Percentiles rank a stretch among this genome's conserved stretches.
Evolutionary conservation across 441 rosid genomes (phyloP).

Genomic region (Bocquillonia castaneifolia): DNA sequence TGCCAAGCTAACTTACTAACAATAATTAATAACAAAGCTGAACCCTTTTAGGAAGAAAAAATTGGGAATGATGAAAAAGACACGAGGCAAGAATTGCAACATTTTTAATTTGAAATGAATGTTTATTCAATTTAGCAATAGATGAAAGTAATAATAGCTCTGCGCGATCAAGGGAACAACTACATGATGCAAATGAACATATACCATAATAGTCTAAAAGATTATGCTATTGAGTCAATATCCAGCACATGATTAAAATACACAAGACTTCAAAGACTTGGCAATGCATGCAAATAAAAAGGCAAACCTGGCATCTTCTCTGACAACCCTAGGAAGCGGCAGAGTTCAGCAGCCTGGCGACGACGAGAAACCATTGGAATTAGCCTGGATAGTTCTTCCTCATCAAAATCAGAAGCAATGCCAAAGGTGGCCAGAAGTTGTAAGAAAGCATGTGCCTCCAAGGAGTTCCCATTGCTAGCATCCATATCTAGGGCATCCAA

Average conservation of each 20-base stretch:
- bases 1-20: constrained; percentile 4
- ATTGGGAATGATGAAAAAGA: background rate
- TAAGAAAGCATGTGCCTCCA: constrained; percentile 98
- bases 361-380: constrained; percentile 98
- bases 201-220: background rate
- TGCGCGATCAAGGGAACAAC: background rate
- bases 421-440: constrained; percentile 86
- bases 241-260: background rate
- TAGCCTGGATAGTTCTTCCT: constrained; percentile 60
- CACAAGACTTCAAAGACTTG: background rate
- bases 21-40: background rate
- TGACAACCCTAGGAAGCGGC: constrained; percentile 77
- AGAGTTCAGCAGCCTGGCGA: constrained; percentile 93
- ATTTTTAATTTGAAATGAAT: background rate
- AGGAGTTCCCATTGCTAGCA: constrained; percentile 87
- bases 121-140: background rate
- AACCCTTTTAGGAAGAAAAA: background rate
- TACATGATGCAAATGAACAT: background rate
- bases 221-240: background rate
- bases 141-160: background rate
- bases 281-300: background rate
- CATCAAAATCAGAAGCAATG: constrained; percentile 72
- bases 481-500: constrained; percentile 73
- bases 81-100: background rate
- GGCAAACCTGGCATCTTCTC: constrained; percentile 89